These are phyloP conservation scores for Tylopilus sp. DNA, from an alignment of 1,284 basidiomycete genomes.

Conservation along the genomic window DNA sequence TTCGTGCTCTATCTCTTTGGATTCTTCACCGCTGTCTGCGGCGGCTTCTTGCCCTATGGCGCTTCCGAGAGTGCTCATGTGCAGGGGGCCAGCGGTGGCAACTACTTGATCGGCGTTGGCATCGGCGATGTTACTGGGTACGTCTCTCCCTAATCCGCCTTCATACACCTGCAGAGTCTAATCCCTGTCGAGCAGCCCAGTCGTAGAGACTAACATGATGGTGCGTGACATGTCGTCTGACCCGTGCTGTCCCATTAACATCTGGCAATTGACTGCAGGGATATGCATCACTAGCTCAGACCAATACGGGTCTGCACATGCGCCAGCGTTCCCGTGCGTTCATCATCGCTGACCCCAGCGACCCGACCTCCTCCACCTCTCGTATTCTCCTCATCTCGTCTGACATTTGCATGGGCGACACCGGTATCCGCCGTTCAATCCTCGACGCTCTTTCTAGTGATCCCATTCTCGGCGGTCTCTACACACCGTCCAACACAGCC, in stretches of 20 bases:
- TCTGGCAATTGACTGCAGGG: slow-evolving; percentile 45
- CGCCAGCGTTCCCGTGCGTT: slow-evolving; percentile 73
- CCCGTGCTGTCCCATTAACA: neutral
- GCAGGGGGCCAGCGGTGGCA: slow-evolving; percentile 10
- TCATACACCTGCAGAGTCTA: neutral
- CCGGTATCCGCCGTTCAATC: slow-evolving; percentile 67
- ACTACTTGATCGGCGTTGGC: slow-evolving; percentile 38
- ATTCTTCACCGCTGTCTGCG: slow-evolving; percentile 9
- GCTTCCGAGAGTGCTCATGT: neutral
- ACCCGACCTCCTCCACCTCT: slow-evolving; percentile 41
- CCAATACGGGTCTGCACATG: slow-evolving; percentile 76
- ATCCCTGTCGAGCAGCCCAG: slow-evolving; percentile 43
- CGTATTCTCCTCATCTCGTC: slow-evolving; percentile 75
- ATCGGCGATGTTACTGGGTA: slow-evolving; percentile 76
- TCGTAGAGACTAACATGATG: slow-evolving; percentile 77
- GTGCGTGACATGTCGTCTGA: slow-evolving; percentile 33
- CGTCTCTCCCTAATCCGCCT: neutral
- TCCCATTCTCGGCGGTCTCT: slow-evolving; percentile 55
- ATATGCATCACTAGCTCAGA: slow-evolving; percentile 65
- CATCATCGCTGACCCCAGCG: slow-evolving; percentile 54
- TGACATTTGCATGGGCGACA: slow-evolving; percentile 78
- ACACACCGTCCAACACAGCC: slow-evolving; percentile 68
- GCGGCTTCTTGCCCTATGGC: neutral
- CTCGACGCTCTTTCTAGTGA: slow-evolving; percentile 49
- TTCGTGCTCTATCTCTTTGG: slow-evolving; percentile 19